Base-by-base conservation (phyloP, 2,329 filamentous ascomycete genomes). In the Sporothrix protearum region DNA sequence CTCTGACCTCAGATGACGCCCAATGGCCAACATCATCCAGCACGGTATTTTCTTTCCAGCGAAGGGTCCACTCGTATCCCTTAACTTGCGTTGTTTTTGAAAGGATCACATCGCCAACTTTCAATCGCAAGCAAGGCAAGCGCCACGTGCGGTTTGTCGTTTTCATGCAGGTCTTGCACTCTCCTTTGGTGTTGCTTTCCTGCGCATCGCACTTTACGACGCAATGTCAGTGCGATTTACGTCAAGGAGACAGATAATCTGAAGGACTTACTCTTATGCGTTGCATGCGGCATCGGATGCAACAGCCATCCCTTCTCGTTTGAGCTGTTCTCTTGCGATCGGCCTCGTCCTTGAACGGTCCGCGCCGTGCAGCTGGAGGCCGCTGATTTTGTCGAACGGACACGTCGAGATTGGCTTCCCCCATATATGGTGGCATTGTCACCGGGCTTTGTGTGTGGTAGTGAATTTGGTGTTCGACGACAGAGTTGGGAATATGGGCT, bases 261-360 rank as follows among this genome's bases (percentile, higher is more conserved):
- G n/a, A 22, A 14, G 19, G 12, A 57, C 86, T 83, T 78, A 89
- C 87, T 66, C 87, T 83, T 75, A 89, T 88, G 57, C 87, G 83
- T 74, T 89, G 87, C 85, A 89, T 88, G 67, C 86, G 83, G 74
- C 87, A 89, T 59, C 87, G 82, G 72, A 89, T 85, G 75, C 87
- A 89, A 25, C 85, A 87, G 9, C 86, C 87, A 22, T 87, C 85
- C 70, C 84, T 85, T 72, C 87, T 82, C 1, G 87, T 89, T 71
- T 84, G 81, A 0, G 87, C 87, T 0, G 87, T 89, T 74, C 84
- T 81, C 73, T 86, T 81, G 30, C 86, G 83, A 39, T 84, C 80
- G 10, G 79, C 79, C n/a, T 82, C 80, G 68, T 86, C 84, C 72
- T 83, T 85, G 78, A 89, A 89, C 2, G 86, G 87, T 0, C 86